These are phyloP conservation scores for Brettanomyces nanus DNA, from an alignment of 805 yeast genomes.

Conservation along the genomic window DNA sequence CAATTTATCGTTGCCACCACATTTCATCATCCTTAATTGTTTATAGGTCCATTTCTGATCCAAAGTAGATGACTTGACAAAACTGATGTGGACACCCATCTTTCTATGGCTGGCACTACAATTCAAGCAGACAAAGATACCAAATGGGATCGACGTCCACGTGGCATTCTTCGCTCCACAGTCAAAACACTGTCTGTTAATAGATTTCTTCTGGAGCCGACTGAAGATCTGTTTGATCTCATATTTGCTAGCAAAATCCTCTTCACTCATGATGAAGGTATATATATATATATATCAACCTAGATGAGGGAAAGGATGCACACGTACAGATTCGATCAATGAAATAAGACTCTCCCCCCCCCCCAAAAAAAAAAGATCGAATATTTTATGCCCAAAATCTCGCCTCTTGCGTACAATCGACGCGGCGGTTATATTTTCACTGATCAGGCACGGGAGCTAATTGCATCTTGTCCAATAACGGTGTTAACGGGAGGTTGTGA, in stretches of 20 bases:
- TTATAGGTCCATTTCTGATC: slow-evolving; percentile 85
- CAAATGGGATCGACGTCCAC: slow-evolving; percentile 97
- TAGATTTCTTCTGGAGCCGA: slow-evolving; percentile 53
- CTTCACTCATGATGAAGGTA: slow-evolving; percentile 10
- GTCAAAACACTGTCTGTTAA: slow-evolving; percentile 84
- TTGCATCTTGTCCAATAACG: no score
- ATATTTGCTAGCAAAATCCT: slow-evolving; percentile 54
- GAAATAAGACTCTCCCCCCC: no score
- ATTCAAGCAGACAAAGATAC: slow-evolving; percentile 84
- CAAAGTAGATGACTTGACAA: slow-evolving; percentile 84
- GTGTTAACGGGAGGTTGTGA: no score
- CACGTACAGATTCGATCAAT: no score
- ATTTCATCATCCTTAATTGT: slow-evolving; percentile 85
- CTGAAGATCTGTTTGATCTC: slow-evolving; percentile 60
- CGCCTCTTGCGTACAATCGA: no score
- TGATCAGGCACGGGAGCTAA: no score
- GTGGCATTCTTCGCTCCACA: slow-evolving; percentile 93
- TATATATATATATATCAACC: no score
- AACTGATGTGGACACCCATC: slow-evolving; percentile 91
- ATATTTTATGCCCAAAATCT: no score
- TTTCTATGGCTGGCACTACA: slow-evolving; percentile 95
- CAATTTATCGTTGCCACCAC: slow-evolving; percentile 87
- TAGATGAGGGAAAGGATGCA: no score
- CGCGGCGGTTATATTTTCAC: no score
- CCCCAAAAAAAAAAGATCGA: no score